These are phyloP conservation scores for Clarireedia homoeocarpa DNA, from an alignment of 2,329 filamentous ascomycete species.

Conservation along the genomic window DNA sequence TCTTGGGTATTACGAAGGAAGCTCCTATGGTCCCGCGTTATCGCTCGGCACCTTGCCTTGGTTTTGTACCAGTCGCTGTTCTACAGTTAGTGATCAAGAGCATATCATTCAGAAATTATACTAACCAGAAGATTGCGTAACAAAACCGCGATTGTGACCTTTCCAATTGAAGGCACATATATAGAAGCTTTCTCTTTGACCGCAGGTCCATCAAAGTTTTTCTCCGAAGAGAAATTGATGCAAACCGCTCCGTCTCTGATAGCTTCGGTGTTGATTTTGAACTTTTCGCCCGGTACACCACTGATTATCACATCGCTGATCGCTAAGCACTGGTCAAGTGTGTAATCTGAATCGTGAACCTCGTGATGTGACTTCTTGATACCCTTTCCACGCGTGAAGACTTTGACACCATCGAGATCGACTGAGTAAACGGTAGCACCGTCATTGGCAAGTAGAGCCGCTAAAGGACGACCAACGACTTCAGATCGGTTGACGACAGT, in stretches of 20 bases:
- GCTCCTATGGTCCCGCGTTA: not conserved
- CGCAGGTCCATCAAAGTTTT: conserved; percentile 79
- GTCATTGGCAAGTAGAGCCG: conserved; percentile 90
- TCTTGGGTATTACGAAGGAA: not conserved
- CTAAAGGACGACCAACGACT: conserved; percentile 87
- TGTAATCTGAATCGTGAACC: conserved; percentile 70
- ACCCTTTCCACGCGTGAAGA: conserved; percentile 85
- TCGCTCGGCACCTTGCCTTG: not conserved
- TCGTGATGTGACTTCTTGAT: conserved; percentile 81
- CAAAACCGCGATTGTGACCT: conserved; percentile 91
- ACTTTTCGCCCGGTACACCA: conserved; percentile 80
- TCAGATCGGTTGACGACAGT: conserved; percentile 96
- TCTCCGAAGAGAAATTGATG: conserved; percentile 95
- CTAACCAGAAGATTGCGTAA: conserved; percentile 68
- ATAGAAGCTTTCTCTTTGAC: conserved; percentile 95
- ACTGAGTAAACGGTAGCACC: conserved; percentile 93
- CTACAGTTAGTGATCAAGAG: not conserved
- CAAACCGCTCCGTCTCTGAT: conserved; percentile 90
- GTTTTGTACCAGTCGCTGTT: conserved; percentile 4
- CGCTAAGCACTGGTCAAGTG: conserved; percentile 71
- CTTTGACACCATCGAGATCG: conserved; percentile 82
- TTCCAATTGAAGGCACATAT: conserved; percentile 94
- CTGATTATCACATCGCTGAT: conserved; percentile 92
- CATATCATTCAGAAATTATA: not conserved
- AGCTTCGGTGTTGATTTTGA: conserved; percentile 79